phyloP scores from a whole-genome alignment of 345 rosid genomes.

The Boechera stricta region DNA sequence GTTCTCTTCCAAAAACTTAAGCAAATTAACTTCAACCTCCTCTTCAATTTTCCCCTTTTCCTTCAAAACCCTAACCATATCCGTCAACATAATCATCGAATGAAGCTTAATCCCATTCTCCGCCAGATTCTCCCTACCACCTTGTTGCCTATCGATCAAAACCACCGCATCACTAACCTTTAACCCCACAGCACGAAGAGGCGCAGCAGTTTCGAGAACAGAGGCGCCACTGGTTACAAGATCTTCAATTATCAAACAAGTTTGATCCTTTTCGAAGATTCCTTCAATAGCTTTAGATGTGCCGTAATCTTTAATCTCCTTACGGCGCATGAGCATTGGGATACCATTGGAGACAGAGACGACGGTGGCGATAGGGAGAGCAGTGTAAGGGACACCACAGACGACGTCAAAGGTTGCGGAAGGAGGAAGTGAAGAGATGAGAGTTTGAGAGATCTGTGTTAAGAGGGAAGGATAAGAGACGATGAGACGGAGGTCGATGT shows the following conservation, averaged over 20 bases:
- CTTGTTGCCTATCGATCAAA: slow-evolving; percentile 89
- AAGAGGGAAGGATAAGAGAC: slow-evolving; percentile 85
- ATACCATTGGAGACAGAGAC: slow-evolving; percentile 66
- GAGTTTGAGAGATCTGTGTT: slow-evolving; percentile 69
- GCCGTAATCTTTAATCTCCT: slow-evolving; percentile 88
- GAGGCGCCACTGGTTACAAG: slow-evolving; percentile 92
- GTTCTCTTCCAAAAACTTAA: slow-evolving; percentile 80
- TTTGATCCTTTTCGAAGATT: slow-evolving; percentile 55
- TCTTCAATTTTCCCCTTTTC: slow-evolving; percentile 79
- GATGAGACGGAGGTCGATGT: slow-evolving; percentile 95
- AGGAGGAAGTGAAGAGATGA: slow-evolving; percentile 69
- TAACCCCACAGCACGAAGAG: slow-evolving; percentile 77
- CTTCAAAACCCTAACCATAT: slow-evolving; percentile 85
- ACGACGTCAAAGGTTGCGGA: slow-evolving; percentile 62
- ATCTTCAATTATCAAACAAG: slow-evolving; percentile 80
- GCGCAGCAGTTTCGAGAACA: slow-evolving; percentile 88
- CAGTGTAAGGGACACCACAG: slow-evolving; percentile 97
- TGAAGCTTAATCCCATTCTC: slow-evolving; percentile 80
- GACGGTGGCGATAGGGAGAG: slow-evolving; percentile 88
- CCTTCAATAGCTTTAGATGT: slow-evolving; percentile 92
- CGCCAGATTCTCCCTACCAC: slow-evolving; percentile 83
- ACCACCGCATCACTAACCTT: slow-evolving; percentile 89
- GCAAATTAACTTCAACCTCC: slow-evolving; percentile 61
- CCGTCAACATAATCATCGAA: slow-evolving; percentile 70
- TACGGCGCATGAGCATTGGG: slow-evolving; percentile 96